phyloP scores from a whole-genome alignment of 2,329 filamentous ascomycete genomes.

The Rhytidhysteron rufulum region DNA sequence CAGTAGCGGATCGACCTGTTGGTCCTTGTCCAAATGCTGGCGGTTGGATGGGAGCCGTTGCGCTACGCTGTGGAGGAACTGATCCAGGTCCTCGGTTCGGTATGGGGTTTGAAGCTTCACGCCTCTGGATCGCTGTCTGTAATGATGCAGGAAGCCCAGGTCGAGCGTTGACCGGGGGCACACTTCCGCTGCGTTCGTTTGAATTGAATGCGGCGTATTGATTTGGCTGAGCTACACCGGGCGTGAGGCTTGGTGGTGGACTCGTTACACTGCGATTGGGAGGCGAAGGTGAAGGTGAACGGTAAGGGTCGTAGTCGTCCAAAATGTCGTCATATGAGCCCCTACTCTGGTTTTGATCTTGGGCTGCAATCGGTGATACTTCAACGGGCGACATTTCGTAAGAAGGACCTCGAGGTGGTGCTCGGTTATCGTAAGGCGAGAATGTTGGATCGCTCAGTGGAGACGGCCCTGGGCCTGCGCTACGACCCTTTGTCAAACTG shows the following conservation, averaged over 20 bases:
- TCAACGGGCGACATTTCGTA: constrained; percentile 36
- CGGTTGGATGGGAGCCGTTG: constrained; percentile 29
- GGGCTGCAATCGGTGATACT: constrained; percentile 8
- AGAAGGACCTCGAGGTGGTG: constrained; percentile 18
- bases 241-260: constrained; percentile 1
- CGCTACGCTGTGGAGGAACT: constrained; percentile 28
- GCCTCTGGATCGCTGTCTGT: constrained; percentile 34
- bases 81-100: constrained; percentile 24
- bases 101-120: constrained; percentile 30
- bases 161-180: constrained; percentile 18
- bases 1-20: constrained; percentile 16
- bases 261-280: constrained; percentile 21
- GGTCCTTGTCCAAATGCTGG: constrained; percentile 21
- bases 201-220: not conserved
- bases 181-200: constrained; percentile 17
- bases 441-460: constrained; percentile 20
- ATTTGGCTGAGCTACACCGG: not conserved
- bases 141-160: constrained; percentile 26
- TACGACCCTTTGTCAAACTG: constrained; percentile 6
- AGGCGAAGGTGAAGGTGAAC: constrained; percentile 16
- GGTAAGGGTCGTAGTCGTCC: constrained; percentile 11
- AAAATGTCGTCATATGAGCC: not conserved
- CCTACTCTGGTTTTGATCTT: not conserved
- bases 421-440: constrained; percentile 28
- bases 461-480: constrained; percentile 6